Base-by-base conservation (phyloP, 1,284 basidiomycete species). In the Apiotrichum sp. region DNA sequence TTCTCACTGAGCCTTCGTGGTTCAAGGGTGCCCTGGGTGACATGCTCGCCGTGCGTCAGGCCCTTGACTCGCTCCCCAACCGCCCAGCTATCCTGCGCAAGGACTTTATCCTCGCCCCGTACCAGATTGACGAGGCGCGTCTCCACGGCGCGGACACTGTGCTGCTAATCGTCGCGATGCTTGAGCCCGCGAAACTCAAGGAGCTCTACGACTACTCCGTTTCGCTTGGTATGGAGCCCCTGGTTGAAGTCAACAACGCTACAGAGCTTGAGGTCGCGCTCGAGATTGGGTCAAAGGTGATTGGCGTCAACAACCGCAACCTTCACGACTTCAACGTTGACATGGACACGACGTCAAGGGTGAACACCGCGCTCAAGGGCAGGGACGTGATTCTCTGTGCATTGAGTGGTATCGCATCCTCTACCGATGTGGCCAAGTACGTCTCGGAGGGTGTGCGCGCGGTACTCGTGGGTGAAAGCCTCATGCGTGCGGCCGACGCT, bases 261-360 rank as follows among this genome's bases (percentile, higher is more conserved):
- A 82, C 81, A 45, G 95, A 98, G 78, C 93, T 99, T 84, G 81
- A 83, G 58, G 73, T 86, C 32, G 95, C 95, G 3, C 82, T 98
- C 33, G 81, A 82, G n/a, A 80, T 98, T 16, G 86, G 87, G 3
- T 85, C 93, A 38, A 91, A 89, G 68, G 88, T 98, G 53, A 88
- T 98, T 62, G 95, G 95, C 7, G 93, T 99, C 57, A 99, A 99
- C 78, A 99, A 99, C 77, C 84, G 95, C 47, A 98, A 99, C 74
- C 77, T 99, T 56, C 95, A 98, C 78, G 85, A 92, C 72, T 98
- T 99, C 77, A 80, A 90, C 56, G 95, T 98, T 36, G 96, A 99
- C 74, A 97, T 98, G 95, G 82, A 80, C 50, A 98, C 93, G 10
- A 98, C 95, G 2, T 87, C 84, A 58, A 81, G 92, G n/a, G 81